These are phyloP conservation scores for Paragyromitra xinjiangensis DNA, from an alignment of 495 filamentous ascomycete genomes.

Conservation along the genomic window DNA sequence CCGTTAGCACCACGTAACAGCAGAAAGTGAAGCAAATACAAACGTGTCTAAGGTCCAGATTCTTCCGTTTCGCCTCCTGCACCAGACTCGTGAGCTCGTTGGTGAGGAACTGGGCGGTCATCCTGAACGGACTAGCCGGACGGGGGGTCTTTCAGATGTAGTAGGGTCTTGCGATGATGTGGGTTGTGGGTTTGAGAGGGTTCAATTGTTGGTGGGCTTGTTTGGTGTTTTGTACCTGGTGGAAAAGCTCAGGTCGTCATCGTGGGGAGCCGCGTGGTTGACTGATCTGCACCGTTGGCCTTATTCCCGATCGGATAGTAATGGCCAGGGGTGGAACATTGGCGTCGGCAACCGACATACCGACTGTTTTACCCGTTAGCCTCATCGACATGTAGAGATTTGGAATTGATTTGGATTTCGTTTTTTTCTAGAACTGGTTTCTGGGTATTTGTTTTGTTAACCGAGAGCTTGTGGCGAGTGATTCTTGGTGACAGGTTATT, in stretches of 20 bases:
- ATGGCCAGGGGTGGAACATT: slow-evolving; percentile 18
- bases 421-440: background rate
- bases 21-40: slow-evolving; percentile 47
- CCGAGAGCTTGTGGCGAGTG: background rate
- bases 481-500: background rate
- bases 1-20: slow-evolving; percentile 49
- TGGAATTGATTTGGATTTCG: background rate
- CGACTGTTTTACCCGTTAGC: background rate
- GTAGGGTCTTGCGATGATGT: background rate
- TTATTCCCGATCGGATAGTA: slow-evolving; percentile 30
- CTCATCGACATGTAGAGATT: background rate
- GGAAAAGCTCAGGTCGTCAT: slow-evolving; percentile 45
- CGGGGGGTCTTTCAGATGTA: background rate
- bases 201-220: background rate
- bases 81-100: slow-evolving; percentile 90
- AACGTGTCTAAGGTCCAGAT: slow-evolving; percentile 86
- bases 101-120: slow-evolving; percentile 91
- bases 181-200: background rate
- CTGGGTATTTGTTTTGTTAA: background rate
- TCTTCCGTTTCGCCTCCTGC: slow-evolving; percentile 93
- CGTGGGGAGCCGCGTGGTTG: slow-evolving; percentile 45
- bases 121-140: slow-evolving; percentile 62
- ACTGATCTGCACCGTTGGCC: slow-evolving; percentile 46
- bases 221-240: slow-evolving; percentile 18
- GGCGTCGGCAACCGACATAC: background rate